A percentile compares a stretch with the other conserved stretches of the same genome.
phyloP scores from a whole-genome alignment of 2,329 filamentous ascomycete genomes.

The Coniochaeta sp. region DNA sequence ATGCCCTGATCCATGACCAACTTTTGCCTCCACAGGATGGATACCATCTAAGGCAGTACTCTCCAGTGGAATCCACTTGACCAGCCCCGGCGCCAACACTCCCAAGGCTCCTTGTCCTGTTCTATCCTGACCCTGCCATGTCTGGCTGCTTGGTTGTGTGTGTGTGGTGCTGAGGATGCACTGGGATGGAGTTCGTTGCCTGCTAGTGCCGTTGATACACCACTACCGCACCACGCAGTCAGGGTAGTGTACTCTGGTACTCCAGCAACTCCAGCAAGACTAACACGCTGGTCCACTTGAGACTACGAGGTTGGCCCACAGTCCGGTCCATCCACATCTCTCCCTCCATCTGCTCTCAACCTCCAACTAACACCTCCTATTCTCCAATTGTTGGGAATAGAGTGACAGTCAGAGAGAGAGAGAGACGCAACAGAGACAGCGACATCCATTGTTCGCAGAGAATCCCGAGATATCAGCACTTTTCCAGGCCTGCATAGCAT shows the following conservation, averaged over 20 bases:
- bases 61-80: background rate
- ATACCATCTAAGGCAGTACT: too few species aligned
- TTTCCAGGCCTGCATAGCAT: background rate
- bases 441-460: background rate
- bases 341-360: background rate
- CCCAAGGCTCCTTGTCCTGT: too few species aligned
- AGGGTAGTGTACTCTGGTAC: too few species aligned
- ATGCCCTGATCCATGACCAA: background rate
- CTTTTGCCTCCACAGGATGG: conserved; percentile 1
- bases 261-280: too few species aligned
- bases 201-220: background rate
- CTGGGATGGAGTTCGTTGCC: background rate
- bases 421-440: background rate
- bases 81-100: background rate
- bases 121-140: too few species aligned
- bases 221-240: too few species aligned
- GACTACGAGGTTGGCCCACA: background rate
- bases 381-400: background rate
- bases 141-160: too few species aligned
- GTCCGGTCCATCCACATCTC: background rate
- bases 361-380: background rate
- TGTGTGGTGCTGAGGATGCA: too few species aligned
- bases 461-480: background rate
- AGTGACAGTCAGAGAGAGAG: background rate
- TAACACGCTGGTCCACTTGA: background rate